Conservation (phyloP, 2,329 filamentous ascomycete genomes). For the Pyricularia grisea region DNA sequence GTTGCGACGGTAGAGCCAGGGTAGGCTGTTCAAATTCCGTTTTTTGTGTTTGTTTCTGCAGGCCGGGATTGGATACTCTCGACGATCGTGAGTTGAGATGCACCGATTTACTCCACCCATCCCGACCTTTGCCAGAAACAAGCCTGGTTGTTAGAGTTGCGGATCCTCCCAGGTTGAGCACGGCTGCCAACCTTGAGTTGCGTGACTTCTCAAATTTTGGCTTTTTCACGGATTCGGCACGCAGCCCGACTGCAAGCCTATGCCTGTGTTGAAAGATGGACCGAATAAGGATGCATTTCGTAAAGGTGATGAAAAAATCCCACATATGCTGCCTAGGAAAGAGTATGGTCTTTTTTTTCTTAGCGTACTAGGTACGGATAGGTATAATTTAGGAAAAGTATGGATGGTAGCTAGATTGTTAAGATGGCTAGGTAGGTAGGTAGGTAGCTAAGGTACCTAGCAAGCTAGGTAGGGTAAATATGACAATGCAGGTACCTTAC, state of each 20-base stretch:
- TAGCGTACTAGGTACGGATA: background rate
- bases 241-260: background rate
- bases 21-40: background rate
- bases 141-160: background rate
- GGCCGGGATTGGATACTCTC: background rate
- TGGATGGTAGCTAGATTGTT: too few species aligned
- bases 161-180: background rate
- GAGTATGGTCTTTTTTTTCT: background rate
- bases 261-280: background rate
- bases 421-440: too few species aligned
- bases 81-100: background rate
- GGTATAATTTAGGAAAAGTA: too few species aligned
- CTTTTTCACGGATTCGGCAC: background rate
- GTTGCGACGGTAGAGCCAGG: background rate
- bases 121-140: background rate
- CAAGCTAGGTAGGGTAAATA: too few species aligned
- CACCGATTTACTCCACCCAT: background rate
- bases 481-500: background rate
- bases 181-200: background rate
- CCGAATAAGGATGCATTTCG: background rate
- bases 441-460: too few species aligned
- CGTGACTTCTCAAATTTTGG: background rate
- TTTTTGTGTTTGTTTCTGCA: background rate
- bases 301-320: background rate
- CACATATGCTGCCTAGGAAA: background rate